Evolutionary conservation across 148 eudicot genomes (phyloP).

Genomic region (Amaranthus hypochondriacus): DNA sequence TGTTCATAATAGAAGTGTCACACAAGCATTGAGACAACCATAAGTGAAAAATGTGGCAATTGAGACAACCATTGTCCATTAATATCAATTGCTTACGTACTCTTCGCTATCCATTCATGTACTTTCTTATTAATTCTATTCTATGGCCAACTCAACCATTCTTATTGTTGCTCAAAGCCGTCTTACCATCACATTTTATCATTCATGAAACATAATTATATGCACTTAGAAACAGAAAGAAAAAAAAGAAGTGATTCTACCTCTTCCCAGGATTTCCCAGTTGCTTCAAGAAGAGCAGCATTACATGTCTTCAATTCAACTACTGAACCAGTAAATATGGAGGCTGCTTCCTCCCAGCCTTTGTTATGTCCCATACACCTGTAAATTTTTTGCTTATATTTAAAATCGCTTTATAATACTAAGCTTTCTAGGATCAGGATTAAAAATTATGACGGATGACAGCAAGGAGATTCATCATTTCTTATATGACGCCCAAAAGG

Average conservation of each 20-base stretch:
- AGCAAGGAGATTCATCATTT: neutral
- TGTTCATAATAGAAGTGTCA: too few species aligned
- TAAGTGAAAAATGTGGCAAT: too few species aligned
- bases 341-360: constrained; percentile 99
- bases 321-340: constrained; percentile 60
- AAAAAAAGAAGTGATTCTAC: constrained; percentile 27
- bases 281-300: constrained; percentile 90
- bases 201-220: neutral
- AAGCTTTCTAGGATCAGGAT: neutral
- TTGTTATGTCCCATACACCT: constrained; percentile 97
- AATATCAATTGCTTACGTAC: too few species aligned
- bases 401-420: neutral
- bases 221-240: neutral
- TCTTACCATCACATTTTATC: neutral
- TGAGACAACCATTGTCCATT: too few species aligned
- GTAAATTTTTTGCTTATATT: constrained; percentile 19
- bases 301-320: constrained; percentile 82
- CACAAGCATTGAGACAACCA: too few species aligned
- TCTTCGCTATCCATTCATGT: too few species aligned
- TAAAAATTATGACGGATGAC: too few species aligned
- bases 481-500: neutral
- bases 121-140: too few species aligned
- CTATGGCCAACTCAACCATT: neutral
- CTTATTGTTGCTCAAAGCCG: neutral
- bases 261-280: constrained; percentile 94